These are phyloP conservation scores for Phytophthora podocarpi DNA, from an alignment of 352 stramenopile species.

Conservation along the genomic window DNA sequence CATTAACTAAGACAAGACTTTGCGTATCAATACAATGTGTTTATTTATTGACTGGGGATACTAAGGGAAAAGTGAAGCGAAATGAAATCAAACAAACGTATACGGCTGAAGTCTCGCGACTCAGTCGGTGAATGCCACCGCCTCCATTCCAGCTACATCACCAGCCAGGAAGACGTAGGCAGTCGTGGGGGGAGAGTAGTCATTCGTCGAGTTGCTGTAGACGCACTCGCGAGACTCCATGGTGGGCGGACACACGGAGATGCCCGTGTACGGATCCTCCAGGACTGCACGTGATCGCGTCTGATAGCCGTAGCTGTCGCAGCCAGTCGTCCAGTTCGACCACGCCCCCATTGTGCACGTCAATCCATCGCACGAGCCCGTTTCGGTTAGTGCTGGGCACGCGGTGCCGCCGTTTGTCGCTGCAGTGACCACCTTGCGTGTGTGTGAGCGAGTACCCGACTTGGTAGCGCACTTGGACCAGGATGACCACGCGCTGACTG, in stretches of 20 bases:
- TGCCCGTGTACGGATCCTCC: constrained; percentile 43
- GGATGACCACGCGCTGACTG: constrained; percentile 45
- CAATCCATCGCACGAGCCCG: constrained; percentile 41
- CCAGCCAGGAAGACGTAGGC: constrained; percentile 12
- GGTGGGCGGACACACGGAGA: constrained; percentile 22
- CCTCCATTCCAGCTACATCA: constrained; percentile 11
- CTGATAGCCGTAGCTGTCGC: constrained; percentile 45
- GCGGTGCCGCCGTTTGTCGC: constrained; percentile 39
- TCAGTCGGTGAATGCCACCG: constrained; percentile 21
- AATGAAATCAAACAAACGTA: not conserved
- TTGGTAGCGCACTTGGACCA: constrained; percentile 57
- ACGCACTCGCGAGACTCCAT: constrained; percentile 38
- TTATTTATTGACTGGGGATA: constrained; percentile 1
- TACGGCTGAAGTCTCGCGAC: not conserved
- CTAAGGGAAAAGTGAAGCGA: no score
- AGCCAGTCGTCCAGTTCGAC: constrained; percentile 57
- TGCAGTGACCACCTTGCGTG: constrained; percentile 42
- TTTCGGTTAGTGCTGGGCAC: constrained; percentile 48
- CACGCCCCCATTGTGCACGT: constrained; percentile 58
- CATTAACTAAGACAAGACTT: no score
- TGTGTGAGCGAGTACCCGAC: constrained; percentile 39
- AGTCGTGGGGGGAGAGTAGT: constrained; percentile 20
- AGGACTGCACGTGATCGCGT: constrained; percentile 45
- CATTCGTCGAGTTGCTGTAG: constrained; percentile 43
- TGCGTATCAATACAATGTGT: not conserved